Percentiles rank a stretch among this genome's conserved stretches.
Conservation (phyloP, 768 basidiomycete genomes). For the Auriscalpium vulgare region DNA sequence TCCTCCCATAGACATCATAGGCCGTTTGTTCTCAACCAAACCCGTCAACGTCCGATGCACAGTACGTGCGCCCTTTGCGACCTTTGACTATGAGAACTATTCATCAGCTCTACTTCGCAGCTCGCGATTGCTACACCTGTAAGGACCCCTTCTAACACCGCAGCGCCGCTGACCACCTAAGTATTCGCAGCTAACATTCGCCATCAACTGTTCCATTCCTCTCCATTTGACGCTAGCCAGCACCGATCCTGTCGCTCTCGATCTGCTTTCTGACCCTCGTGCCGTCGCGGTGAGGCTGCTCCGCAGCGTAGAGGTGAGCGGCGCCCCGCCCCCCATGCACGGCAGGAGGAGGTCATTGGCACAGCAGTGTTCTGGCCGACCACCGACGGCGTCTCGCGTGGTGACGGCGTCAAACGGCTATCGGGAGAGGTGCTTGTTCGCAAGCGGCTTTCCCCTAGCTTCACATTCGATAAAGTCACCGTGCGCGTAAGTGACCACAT, state of each 20-base stretch:
- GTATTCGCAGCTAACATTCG: slow-evolving; percentile 36
- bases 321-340: slow-evolving; percentile 33
- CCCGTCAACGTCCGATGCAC: slow-evolving; percentile 22
- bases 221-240: slow-evolving; percentile 39
- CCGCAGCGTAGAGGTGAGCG: slow-evolving; percentile 41
- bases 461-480: slow-evolving; percentile 37
- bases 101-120: slow-evolving; percentile 19
- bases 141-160: slow-evolving; percentile 7
- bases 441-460: slow-evolving; percentile 34
- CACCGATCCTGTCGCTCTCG: slow-evolving; percentile 39
- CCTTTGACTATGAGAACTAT: background rate
- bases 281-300: slow-evolving; percentile 36
- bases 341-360: slow-evolving; percentile 33
- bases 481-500: slow-evolving; percentile 33
- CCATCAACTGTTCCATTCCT: slow-evolving; percentile 44
- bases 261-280: slow-evolving; percentile 35
- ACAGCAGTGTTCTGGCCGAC: slow-evolving; percentile 45
- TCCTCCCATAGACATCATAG: slow-evolving; percentile 24
- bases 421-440: slow-evolving; percentile 47
- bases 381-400: slow-evolving; percentile 22
- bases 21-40: slow-evolving; percentile 28
- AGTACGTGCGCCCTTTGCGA: slow-evolving; percentile 21
- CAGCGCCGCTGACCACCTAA: background rate
- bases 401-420: slow-evolving; percentile 27
- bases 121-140: slow-evolving; percentile 44